phyloP scores from a whole-genome alignment of 371 early-diverging fungal genomes.

The Haplosporangium sp. region DNA sequence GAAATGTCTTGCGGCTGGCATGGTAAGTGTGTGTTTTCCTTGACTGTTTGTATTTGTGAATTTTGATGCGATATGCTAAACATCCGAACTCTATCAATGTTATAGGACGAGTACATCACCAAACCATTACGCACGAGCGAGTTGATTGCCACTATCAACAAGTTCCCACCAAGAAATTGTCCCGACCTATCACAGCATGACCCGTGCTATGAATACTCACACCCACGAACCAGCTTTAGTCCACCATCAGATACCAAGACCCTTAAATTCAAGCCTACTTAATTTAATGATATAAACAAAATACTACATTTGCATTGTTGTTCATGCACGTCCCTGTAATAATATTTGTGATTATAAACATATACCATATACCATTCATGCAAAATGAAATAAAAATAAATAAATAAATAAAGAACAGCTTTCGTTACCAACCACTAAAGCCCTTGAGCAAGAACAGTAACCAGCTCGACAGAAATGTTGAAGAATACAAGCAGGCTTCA shows the following conservation, averaged over 20 bases:
- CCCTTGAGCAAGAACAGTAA: no score
- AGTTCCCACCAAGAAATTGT: constrained; percentile 57
- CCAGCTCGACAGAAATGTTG: no score
- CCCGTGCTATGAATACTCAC: constrained; percentile 20
- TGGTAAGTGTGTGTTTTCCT: constrained; percentile 58
- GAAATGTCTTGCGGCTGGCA: constrained; percentile 77
- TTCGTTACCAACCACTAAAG: no score
- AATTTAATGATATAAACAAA: background rate
- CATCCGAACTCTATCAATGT: background rate
- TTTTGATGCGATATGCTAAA: background rate
- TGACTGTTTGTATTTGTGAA: background rate
- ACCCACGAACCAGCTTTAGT: constrained; percentile 12
- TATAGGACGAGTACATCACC: constrained; percentile 44
- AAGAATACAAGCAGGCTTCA: no score
- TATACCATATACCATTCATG: background rate
- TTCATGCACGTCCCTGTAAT: no score
- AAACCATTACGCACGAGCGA: constrained; percentile 62
- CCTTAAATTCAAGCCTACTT: constrained; percentile 7
- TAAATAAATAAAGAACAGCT: no score
- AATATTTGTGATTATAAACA: background rate
- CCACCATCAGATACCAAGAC: background rate
- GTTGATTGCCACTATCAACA: constrained; percentile 70
- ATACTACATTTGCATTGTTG: no score
- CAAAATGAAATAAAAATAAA: background rate
- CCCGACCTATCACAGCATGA: constrained; percentile 32